Evolutionary conservation across 78 protist genomes (phyloP), one percentile per base, ranked within the genome.

Genomic region (Salpingoeca rosetta): DNA sequence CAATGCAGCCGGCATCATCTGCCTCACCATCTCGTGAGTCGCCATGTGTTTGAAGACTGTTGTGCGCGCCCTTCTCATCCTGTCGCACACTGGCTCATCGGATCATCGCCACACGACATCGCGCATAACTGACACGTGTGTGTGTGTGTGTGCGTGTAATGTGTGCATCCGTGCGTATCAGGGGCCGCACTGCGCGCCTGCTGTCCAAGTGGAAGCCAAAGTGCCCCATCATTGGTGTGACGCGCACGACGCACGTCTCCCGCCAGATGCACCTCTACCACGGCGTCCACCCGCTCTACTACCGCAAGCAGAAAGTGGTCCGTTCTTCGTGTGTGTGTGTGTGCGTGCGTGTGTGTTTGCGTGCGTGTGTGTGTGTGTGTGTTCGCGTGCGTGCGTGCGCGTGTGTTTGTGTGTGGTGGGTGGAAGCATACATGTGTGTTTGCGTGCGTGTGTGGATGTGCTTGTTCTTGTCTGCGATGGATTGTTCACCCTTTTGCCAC

Each of bases 221-320:
- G 35, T 81, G 86, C 77, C 90, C 90, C 35, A 75, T 83, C 42
- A 0, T 88, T 1, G 41, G 41, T 11, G 81, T 88, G n/a, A 79
- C 84, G 31, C 87, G 86, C 84, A 1, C 43, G 27, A 84, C 44
- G 40, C 83, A 17, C 43, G 40, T 44, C 0, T n/a, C 84, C 39
- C 81, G 85, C 38, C 37, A 75, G 42, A 1, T 3, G 42, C 84
- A 81, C 73, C 26, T 87, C 38, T 78, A 7, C 39, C 83, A 82
- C 41, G 90, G 90, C 42, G 2, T 27, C 37, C 45, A 17, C 82
- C 89, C 89, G 10, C 40, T 87, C 40, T 17, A 17, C 25, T 87
- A 81, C 84, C 31, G 1, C 28, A 3, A 0, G 17, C 38, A 22
- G 41, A 28, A 36, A 22, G 28, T 35, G 37, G 7, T 7, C 35